A percentile compares a stretch with the other conserved stretches of the same genome.
These are phyloP conservation scores for Candida sp. DNA, from an alignment of 1,139 yeast genomes.

Conservation along the genomic window DNA sequence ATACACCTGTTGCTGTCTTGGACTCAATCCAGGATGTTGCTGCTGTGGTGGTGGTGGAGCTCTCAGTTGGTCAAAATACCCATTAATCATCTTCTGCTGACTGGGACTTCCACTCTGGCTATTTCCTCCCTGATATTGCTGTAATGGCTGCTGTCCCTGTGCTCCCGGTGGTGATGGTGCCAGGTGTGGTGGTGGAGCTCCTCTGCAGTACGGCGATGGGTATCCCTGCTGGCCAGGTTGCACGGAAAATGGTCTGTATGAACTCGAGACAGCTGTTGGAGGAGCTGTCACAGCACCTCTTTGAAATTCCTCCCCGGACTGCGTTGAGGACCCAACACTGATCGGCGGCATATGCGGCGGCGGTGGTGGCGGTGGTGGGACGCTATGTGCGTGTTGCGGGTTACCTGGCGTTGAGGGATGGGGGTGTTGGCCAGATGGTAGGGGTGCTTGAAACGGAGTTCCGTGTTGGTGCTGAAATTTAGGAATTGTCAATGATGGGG, in stretches of 20 bases:
- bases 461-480: background rate
- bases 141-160: constrained; percentile 2
- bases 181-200: background rate
- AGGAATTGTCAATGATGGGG: background rate
- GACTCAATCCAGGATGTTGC: background rate
- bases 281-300: background rate
- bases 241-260: background rate
- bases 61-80: background rate
- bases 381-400: background rate
- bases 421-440: background rate
- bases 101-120: background rate
- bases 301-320: background rate
- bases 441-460: background rate
- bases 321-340: background rate
- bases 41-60: background rate
- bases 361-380: background rate
- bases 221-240: background rate
- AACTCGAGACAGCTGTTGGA: background rate
- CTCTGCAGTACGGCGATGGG: background rate
- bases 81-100: background rate
- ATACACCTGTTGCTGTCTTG: background rate
- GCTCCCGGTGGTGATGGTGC: background rate
- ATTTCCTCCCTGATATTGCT: background rate
- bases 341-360: background rate
- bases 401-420: background rate